phyloP scores from a whole-genome alignment of 2,329 filamentous ascomycete species.

The Intubia oerlemansii region DNA sequence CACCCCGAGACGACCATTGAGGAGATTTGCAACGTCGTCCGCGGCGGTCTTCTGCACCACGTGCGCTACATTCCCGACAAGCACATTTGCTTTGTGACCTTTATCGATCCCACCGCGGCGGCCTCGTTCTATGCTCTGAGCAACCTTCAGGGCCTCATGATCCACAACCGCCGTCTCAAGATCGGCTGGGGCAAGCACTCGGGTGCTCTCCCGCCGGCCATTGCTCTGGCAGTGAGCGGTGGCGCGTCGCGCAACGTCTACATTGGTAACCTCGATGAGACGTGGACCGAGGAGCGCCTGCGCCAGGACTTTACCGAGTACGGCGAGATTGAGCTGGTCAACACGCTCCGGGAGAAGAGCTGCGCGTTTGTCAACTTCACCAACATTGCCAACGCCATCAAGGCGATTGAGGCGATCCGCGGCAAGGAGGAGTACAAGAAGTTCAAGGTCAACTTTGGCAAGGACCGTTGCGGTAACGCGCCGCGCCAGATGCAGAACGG shows the following conservation, averaged over 20 bases:
- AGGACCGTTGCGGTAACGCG: conserved; percentile 92
- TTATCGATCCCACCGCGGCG: conserved; percentile 94
- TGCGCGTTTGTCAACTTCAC: conserved; percentile 99
- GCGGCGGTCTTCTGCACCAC: conserved; percentile 86
- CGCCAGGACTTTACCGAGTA: conserved; percentile 94
- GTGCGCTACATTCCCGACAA: conserved; percentile 99
- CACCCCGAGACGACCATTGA: conserved; percentile 97
- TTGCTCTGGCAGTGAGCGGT: conserved; percentile 85
- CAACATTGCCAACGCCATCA: conserved; percentile 98
- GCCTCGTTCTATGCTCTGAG: conserved; percentile 95
- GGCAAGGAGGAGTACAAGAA: conserved; percentile 91
- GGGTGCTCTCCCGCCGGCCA: conserved; percentile 82
- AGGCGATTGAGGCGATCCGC: conserved; percentile 90
- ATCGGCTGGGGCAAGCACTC: conserved; percentile 99
- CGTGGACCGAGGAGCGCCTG: conserved; percentile 88
- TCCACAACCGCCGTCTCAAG: conserved; percentile 92
- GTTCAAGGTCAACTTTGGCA: conserved; percentile 99
- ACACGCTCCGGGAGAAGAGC: conserved; percentile 92
- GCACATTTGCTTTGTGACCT: conserved; percentile 99
- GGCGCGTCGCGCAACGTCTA: conserved; percentile 98
- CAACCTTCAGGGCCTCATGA: conserved; percentile 96
- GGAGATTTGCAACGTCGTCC: conserved; percentile 97
- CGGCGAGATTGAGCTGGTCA: conserved; percentile 94
- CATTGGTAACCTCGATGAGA: conserved; percentile 90
- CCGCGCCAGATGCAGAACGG: conserved; percentile 54